A percentile compares a stretch with the other conserved stretches of the same genome.
These are phyloP conservation scores for Cylindrodendrum hubeiense DNA, from an alignment of 2,329 filamentous ascomycete species.

Conservation along the genomic window DNA sequence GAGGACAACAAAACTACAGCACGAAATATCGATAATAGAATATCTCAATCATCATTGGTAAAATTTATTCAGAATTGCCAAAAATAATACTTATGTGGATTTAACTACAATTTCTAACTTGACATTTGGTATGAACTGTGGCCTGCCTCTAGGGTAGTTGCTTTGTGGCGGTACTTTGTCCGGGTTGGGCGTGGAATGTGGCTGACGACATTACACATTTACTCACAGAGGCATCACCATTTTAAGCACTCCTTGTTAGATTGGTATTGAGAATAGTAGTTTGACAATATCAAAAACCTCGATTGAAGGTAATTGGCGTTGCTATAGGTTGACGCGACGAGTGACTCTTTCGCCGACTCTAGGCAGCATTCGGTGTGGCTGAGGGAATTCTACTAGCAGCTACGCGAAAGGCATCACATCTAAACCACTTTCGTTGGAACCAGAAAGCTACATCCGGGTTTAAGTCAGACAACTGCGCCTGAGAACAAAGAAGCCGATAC, in stretches of 20 bases:
- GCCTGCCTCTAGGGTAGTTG: no score
- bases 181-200: no score
- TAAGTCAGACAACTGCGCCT: neutral
- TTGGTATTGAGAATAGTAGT: no score
- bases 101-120: no score
- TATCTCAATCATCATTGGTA: no score
- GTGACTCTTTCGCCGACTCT: neutral
- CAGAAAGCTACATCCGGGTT: neutral
- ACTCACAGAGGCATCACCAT: neutral
- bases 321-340: neutral
- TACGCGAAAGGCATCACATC: neutral
- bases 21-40: no score
- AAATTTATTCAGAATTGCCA: no score
- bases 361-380: neutral
- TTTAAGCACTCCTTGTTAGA: neutral
- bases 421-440: neutral
- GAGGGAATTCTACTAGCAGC: neutral
- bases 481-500: neutral
- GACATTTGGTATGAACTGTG: no score
- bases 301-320: neutral
- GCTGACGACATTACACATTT: no score
- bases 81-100: no score
- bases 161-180: no score
- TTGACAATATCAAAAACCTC: neutral
- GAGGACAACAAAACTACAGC: no score